Evolutionary conservation across 371 early-diverging fungal species (phyloP).

Genomic region (Rhizoclosmatium hyalinum): DNA sequence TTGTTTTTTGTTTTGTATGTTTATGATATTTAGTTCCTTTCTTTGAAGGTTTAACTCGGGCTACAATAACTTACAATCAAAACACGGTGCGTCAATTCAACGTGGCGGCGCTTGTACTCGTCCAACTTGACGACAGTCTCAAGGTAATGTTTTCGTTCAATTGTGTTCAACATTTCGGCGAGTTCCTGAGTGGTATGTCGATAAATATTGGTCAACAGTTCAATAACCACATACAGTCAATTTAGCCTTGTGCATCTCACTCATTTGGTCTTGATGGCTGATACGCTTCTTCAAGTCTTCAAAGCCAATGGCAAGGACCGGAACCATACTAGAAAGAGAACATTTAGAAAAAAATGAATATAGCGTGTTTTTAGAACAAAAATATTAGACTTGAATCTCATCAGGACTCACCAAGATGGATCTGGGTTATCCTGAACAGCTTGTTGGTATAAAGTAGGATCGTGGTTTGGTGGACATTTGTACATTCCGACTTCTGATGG

Average conservation of each 20-base stretch:
- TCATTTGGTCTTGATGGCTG: slow-evolving; percentile 72
- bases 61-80: slow-evolving; percentile 53
- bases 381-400: background rate
- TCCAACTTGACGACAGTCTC: slow-evolving; percentile 69
- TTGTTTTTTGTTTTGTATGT: background rate
- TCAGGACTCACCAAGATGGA: slow-evolving; percentile 64
- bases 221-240: slow-evolving; percentile 52
- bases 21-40: no score
- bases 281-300: slow-evolving; percentile 84
- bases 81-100: slow-evolving; percentile 78
- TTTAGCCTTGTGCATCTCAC: slow-evolving; percentile 66
- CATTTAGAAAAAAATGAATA: background rate
- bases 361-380: background rate
- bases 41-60: background rate
- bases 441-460: slow-evolving; percentile 79
- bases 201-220: background rate
- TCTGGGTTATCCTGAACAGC: slow-evolving; percentile 87
- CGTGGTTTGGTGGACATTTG: slow-evolving; percentile 74
- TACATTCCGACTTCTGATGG: slow-evolving; percentile 80
- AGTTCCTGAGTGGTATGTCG: slow-evolving; percentile 4
- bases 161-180: slow-evolving; percentile 61
- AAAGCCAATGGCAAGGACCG: slow-evolving; percentile 89
- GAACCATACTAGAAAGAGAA: slow-evolving; percentile 70
- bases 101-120: slow-evolving; percentile 76
- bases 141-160: slow-evolving; percentile 67